These are phyloP conservation scores for Isoetes taiwanensis DNA, from an alignment of 75 land plant genomes.

Conservation along the genomic window DNA sequence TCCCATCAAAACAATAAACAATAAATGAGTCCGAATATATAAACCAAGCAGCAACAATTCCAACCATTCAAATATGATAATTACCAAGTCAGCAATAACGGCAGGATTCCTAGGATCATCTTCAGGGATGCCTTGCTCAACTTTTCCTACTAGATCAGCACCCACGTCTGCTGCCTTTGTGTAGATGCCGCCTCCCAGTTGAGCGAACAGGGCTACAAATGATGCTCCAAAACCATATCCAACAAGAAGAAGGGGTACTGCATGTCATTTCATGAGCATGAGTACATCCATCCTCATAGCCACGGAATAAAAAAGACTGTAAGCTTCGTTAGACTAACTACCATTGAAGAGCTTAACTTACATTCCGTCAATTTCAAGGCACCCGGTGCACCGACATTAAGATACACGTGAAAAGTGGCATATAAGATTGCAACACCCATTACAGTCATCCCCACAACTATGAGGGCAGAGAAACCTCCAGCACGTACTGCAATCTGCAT, in stretches of 20 bases:
- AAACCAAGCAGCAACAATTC: background rate
- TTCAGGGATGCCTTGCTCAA: constrained; percentile 98
- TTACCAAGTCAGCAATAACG: constrained; percentile 97
- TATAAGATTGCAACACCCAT: constrained; percentile 78
- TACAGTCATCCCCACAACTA: constrained; percentile 98
- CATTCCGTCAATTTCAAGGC: constrained; percentile 89
- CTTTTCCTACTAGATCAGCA: constrained; percentile 98
- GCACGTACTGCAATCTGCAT: constrained; percentile 85
- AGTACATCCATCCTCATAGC: background rate
- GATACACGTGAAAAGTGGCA: constrained; percentile 71
- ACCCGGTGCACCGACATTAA: constrained; percentile 61
- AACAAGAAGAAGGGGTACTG: constrained; percentile 98
- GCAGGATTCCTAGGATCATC: constrained; percentile 99
- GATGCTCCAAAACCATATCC: constrained; percentile 99
- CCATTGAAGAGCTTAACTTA: constrained; percentile 23
- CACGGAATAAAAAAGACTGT: background rate
- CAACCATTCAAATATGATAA: background rate
- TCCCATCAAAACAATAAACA: background rate
- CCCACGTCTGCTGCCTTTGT: constrained; percentile 99
- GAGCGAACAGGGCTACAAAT: constrained; percentile 98
- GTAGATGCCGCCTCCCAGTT: constrained; percentile 96
- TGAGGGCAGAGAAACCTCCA: constrained; percentile 93
- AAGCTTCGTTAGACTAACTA: no score
- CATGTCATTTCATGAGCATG: no score
- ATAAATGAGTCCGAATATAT: background rate